A percentile compares a stretch with the other conserved stretches of the same genome.
Evolutionary conservation across 2,329 filamentous ascomycete species (phyloP).

Genomic region (Aspergillus ibericus): DNA sequence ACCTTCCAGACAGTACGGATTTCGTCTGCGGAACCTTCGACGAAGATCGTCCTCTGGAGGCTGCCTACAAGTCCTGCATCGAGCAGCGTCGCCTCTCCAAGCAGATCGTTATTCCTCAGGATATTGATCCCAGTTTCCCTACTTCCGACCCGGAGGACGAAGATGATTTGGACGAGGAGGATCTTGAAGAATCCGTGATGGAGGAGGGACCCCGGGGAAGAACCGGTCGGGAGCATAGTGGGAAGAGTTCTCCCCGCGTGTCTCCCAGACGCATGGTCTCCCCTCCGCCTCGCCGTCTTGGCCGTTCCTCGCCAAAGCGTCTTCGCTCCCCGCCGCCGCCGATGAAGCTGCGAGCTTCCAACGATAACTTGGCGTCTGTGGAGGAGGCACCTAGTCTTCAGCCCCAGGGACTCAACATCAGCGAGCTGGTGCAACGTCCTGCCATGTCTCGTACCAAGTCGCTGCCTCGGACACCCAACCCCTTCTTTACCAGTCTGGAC

Average conservation of each 20-base stretch:
- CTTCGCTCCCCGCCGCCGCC: slow-evolving; percentile 70
- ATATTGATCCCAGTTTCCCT: slow-evolving; percentile 96
- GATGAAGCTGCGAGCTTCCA: slow-evolving; percentile 51
- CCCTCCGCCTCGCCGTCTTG: slow-evolving; percentile 52
- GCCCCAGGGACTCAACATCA: slow-evolving; percentile 54
- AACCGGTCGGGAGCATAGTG: slow-evolving; percentile 46
- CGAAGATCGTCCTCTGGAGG: slow-evolving; percentile 91
- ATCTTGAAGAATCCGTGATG: slow-evolving; percentile 51
- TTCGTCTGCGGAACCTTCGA: slow-evolving; percentile 98
- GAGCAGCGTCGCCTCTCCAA: slow-evolving; percentile 79
- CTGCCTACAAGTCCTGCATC: slow-evolving; percentile 83
- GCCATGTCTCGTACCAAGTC: slow-evolving; percentile 79
- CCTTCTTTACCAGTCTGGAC: slow-evolving; percentile 55
- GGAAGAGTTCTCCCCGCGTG: slow-evolving; percentile 54
- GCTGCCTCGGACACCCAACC: slow-evolving; percentile 73
- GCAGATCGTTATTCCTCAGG: slow-evolving; percentile 82
- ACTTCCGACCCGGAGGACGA: slow-evolving; percentile 89
- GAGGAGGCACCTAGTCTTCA: slow-evolving; percentile 45
- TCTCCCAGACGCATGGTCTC: slow-evolving; percentile 66
- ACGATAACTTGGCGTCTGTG: slow-evolving; percentile 41
- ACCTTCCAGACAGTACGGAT: slow-evolving; percentile 94
- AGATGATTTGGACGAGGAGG: slow-evolving; percentile 67
- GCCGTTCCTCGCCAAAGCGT: slow-evolving; percentile 62
- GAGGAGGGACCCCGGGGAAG: slow-evolving; percentile 53
- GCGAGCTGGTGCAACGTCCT: slow-evolving; percentile 61